A percentile compares a stretch with the other conserved stretches of the same genome.
Evolutionary conservation across 345 rosid genomes (phyloP).

Genomic region (Aquilaria yunnanensis): DNA sequence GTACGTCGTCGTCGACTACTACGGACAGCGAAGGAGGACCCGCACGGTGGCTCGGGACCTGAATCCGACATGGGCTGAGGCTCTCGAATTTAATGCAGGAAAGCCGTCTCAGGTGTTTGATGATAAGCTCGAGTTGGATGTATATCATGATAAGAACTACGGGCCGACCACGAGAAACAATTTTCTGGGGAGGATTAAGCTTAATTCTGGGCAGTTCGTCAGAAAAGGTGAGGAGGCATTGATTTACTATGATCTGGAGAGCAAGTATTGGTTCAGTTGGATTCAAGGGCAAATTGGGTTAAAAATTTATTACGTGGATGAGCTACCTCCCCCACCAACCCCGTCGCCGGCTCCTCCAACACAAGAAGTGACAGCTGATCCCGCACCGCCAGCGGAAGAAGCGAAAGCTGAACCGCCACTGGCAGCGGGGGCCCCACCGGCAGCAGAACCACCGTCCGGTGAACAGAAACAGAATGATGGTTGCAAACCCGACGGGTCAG

Average conservation of each 20-base stretch:
- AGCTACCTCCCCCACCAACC: conserved; percentile 26
- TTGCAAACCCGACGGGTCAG: conserved; percentile 5
- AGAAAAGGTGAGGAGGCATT: conserved; percentile 78
- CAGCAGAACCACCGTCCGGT: too few species aligned
- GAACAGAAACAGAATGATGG: too few species aligned
- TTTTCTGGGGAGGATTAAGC: conserved; percentile 58
- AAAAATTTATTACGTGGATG: conserved; percentile 55
- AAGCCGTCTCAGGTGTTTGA: conserved; percentile 51
- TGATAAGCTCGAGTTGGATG: conserved; percentile 65
- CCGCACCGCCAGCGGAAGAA: conserved; percentile 15
- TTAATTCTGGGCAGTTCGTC: conserved; percentile 71
- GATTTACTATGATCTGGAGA: conserved; percentile 64
- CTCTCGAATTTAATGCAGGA: conserved; percentile 57
- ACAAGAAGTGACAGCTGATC: conserved; percentile 8
- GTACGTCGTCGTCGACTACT: conserved; percentile 65
- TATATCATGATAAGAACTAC: conserved; percentile 61
- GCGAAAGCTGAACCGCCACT: conserved; percentile 20
- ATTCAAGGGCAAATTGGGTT: conserved; percentile 77
- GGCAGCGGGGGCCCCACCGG: conserved; percentile 9
- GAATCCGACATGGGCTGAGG: conserved; percentile 73
- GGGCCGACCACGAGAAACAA: conserved; percentile 67
- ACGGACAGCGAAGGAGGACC: conserved; percentile 71
- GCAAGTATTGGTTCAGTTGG: conserved; percentile 49
- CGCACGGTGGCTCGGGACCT: conserved; percentile 50
- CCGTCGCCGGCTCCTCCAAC: conserved; percentile 19